A percentile compares a stretch with the other conserved stretches of the same genome.
phyloP scores from a whole-genome alignment of 768 basidiomycete genomes.

The Leccinum sublutescens region DNA sequence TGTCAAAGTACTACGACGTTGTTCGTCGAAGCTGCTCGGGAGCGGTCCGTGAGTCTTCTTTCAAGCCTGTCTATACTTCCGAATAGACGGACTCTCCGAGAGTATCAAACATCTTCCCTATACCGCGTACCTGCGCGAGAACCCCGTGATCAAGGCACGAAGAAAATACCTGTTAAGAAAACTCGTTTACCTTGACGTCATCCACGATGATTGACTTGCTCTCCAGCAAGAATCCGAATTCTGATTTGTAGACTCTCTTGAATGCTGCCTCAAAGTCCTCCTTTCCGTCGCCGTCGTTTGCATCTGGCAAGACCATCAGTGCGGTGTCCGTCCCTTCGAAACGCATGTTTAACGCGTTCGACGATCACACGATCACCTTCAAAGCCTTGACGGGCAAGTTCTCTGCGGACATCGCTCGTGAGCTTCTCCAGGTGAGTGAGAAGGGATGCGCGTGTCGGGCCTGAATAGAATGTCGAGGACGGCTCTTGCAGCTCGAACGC shows the following conservation, averaged over 20 bases:
- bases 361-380: conserved; percentile 64
- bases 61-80: conserved; percentile 58
- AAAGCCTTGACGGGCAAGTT: conserved; percentile 80
- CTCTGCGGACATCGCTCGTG: conserved; percentile 55
- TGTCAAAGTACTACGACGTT: conserved; percentile 77
- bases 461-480: conserved; percentile 73
- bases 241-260: conserved; percentile 73
- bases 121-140: conserved; percentile 66
- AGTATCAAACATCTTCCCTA: conserved; percentile 85
- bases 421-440: conserved; percentile 68
- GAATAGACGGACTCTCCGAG: conserved; percentile 77
- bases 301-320: conserved; percentile 73
- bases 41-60: conserved; percentile 36
- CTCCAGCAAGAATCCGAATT: conserved; percentile 91
- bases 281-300: conserved; percentile 47
- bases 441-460: conserved; percentile 53
- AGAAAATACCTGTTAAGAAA: not conserved
- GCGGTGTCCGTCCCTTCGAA: conserved; percentile 94
- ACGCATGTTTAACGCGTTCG: conserved; percentile 86
- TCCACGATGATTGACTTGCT: conserved; percentile 83
- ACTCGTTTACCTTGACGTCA: conserved; percentile 71
- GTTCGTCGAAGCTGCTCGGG: conserved; percentile 50
- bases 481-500: conserved; percentile 90
- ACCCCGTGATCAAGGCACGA: not conserved
- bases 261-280: conserved; percentile 83